These are phyloP conservation scores for Colletotrichum acutatum DNA, from an alignment of 2,329 filamentous ascomycete species.

Conservation along the genomic window DNA sequence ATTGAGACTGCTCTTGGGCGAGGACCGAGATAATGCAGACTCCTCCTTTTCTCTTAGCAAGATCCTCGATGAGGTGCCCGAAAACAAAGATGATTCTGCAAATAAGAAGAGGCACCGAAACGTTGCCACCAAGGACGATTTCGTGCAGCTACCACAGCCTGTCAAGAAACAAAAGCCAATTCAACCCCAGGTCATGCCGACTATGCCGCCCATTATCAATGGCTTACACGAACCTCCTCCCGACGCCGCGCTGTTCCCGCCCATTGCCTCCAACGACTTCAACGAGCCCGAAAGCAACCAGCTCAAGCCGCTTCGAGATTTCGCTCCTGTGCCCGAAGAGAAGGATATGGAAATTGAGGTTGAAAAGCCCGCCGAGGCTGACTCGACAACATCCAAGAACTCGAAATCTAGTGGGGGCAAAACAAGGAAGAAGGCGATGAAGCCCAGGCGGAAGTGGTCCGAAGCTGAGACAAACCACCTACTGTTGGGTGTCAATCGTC, in stretches of 20 bases:
- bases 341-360: conserved; percentile 35
- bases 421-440: conserved; percentile 64
- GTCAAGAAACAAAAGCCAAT: conserved; percentile 72
- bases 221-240: conserved; percentile 72
- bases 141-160: conserved; percentile 72
- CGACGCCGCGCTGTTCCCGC: conserved; percentile 70
- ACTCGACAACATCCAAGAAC: conserved; percentile 41
- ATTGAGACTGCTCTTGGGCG: conserved; percentile 52
- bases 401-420: conserved; percentile 45
- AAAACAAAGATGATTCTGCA: conserved; percentile 55
- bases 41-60: conserved; percentile 57
- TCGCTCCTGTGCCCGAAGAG: conserved; percentile 47
- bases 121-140: conserved; percentile 66
- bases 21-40: conserved; percentile 49
- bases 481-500: conserved; percentile 68
- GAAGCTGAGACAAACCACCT: conserved; percentile 73
- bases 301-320: conserved; percentile 55
- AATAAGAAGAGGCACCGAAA: conserved; percentile 66
- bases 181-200: conserved; percentile 56
- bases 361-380: conserved; percentile 42
- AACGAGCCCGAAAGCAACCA: conserved; percentile 57
- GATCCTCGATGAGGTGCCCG: conserved; percentile 57
- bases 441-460: conserved; percentile 71
- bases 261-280: conserved; percentile 68
- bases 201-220: conserved; percentile 73